Conservation (phyloP, 352 stramenopile species). For the Paralagenidium karlingii region DNA sequence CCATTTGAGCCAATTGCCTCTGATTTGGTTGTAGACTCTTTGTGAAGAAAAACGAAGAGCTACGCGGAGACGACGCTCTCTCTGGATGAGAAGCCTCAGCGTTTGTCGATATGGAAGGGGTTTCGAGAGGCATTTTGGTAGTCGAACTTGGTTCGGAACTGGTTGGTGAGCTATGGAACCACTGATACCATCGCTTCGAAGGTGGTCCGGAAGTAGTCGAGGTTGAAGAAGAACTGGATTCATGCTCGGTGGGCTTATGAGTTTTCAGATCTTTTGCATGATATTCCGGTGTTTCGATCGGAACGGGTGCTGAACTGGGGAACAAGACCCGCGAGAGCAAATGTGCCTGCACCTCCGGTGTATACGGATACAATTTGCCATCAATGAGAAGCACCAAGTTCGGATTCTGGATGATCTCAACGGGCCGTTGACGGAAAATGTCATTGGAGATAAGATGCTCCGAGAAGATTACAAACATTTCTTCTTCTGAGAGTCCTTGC, state of each 20-base stretch:
- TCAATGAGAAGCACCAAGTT: slow-evolving; percentile 50
- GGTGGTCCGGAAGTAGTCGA: no score
- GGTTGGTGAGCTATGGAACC: slow-evolving; percentile 13
- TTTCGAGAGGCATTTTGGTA: no score
- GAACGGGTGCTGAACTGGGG: slow-evolving; percentile 30
- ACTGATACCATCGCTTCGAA: slow-evolving; percentile 13
- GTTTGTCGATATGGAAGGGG: no score
- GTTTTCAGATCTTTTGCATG: no score
- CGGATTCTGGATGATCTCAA: slow-evolving; percentile 29
- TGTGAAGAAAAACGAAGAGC: slow-evolving; percentile 16
- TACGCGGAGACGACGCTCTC: not conserved
- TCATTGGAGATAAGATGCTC: slow-evolving; percentile 61
- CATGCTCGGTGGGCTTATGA: no score
- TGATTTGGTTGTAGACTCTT: slow-evolving; percentile 52
- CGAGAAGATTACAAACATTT: slow-evolving; percentile 39
- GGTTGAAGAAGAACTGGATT: not conserved
- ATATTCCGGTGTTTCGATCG: no score
- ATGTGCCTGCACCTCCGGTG: slow-evolving; percentile 40
- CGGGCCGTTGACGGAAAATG: slow-evolving; percentile 28
- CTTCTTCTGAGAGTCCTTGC: slow-evolving; percentile 19
- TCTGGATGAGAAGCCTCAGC: not conserved
- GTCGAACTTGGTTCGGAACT: not conserved
- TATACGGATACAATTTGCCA: slow-evolving; percentile 41
- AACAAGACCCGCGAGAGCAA: slow-evolving; percentile 57
- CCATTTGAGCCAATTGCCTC: slow-evolving; percentile 44